A percentile compares a stretch with the other conserved stretches of the same genome.
Evolutionary conservation across 495 filamentous ascomycete species (phyloP).

Genomic region (Thozetella sp.): DNA sequence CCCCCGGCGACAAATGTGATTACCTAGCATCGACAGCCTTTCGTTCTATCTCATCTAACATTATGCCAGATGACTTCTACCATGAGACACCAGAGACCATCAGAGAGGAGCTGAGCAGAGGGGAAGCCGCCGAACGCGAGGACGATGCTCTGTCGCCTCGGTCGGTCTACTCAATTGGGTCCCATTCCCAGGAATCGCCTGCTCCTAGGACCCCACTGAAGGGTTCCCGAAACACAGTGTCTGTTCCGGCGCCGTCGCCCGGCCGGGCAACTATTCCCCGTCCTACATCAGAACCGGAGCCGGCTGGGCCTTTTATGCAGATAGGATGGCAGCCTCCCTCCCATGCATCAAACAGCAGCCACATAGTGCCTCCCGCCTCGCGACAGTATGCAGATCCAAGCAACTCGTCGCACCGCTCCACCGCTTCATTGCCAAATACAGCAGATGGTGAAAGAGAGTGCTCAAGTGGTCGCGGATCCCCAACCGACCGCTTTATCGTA

Average conservation of each 20-base stretch:
- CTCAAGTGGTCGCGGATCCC: constrained; percentile 7
- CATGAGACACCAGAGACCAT: neutral
- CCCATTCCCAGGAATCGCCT: neutral
- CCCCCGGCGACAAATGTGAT: neutral
- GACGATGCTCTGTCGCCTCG: neutral
- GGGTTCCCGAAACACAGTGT: too few species aligned
- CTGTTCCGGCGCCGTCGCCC: too few species aligned
- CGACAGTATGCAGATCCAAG: too few species aligned
- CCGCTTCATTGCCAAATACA: too few species aligned
- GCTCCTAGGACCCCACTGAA: too few species aligned
- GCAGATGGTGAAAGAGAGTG: neutral
- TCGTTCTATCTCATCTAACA: neutral
- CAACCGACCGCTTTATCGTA: constrained; percentile 16
- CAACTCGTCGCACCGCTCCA: too few species aligned
- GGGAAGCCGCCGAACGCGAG: neutral
- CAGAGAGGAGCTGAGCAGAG: neutral
- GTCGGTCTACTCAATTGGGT: neutral
- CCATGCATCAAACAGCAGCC: too few species aligned
- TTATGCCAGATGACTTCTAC: neutral
- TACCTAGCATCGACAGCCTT: neutral
- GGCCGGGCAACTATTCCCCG: too few species aligned
- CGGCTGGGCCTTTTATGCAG: too few species aligned
- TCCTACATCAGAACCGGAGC: too few species aligned
- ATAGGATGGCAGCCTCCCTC: too few species aligned
- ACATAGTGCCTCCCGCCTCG: too few species aligned